Conservation (phyloP, 768 basidiomycete genomes). For the Boletus patriciae region DNA sequence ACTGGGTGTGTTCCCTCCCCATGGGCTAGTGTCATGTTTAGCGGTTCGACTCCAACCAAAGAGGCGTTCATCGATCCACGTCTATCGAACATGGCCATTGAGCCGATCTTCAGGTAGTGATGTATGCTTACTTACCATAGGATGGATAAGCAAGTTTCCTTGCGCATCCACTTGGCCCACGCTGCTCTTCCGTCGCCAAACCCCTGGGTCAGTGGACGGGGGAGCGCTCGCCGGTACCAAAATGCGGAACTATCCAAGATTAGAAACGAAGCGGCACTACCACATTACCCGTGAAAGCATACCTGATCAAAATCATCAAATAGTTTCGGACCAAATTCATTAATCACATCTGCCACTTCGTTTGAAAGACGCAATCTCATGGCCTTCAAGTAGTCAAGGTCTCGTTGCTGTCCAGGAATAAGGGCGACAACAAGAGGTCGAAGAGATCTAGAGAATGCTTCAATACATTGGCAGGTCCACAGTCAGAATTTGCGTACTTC, state of each 20-base stretch:
- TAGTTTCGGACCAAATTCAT: constrained; percentile 84
- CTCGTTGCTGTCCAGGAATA: constrained; percentile 83
- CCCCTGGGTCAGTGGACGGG: constrained; percentile 70
- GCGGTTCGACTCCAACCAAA: constrained; percentile 89
- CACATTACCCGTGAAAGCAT: constrained; percentile 21
- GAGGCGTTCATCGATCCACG: constrained; percentile 91
- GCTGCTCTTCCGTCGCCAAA: constrained; percentile 79
- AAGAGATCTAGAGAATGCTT: constrained; percentile 62
- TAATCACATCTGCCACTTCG: constrained; percentile 79
- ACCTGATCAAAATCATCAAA: constrained; percentile 88
- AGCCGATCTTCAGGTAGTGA: background rate
- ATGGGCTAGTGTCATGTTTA: constrained; percentile 79
- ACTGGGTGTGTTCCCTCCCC: constrained; percentile 59
- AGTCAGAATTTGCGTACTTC: constrained; percentile 61
- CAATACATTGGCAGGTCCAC: constrained; percentile 1
- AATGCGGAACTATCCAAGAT: constrained; percentile 62
- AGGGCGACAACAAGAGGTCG: constrained; percentile 86
- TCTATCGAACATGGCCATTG: constrained; percentile 34
- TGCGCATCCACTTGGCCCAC: constrained; percentile 84
- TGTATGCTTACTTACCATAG: constrained; percentile 58
- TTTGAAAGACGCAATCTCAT: constrained; percentile 76
- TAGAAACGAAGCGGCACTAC: background rate
- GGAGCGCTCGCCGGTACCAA: constrained; percentile 80
- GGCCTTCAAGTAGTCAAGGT: constrained; percentile 71
- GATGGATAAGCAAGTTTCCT: constrained; percentile 81